Base-by-base conservation (phyloP, 208 protist genomes). In the Naegleria fowleri region DNA sequence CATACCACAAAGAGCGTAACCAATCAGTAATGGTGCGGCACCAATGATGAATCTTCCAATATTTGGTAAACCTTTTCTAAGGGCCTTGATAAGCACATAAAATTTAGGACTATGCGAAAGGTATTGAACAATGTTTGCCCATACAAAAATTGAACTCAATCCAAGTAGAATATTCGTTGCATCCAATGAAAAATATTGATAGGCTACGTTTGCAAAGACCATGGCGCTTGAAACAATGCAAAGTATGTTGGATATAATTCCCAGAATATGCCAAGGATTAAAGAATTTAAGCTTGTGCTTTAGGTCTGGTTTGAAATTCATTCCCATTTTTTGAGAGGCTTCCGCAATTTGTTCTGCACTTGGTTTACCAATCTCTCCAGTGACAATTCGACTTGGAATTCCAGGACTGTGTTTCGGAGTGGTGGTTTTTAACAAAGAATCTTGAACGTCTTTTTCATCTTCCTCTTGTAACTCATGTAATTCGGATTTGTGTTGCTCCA, bases 51-150 rank as follows among this genome's bases (percentile, higher is more conserved):
- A 90, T 40, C 88, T 0, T n/a, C 40, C 19, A 43, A 90, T 33
- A 84, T 90, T 90, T 33, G 41, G 41, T 6, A 59, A 7, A 85
- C 88, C 88, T 33, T 84, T 83, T 33, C 36, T 15, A 0, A 90
- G 15, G 19, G 86, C 13, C 52, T 75, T 58, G n/a, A 88, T 88
- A 0, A 88, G 25, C 38, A 88, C 52, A 9, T 88, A 88, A 38
- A 88, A 88, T n/a, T 88, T 88, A 39, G 85, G 85, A 39, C 29
- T 75, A 25, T 88, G 55, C 6, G 51, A 58, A 33, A 88, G n/a
- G 25, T 88, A 88, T 88, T 67, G 85, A 88, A 58, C 51, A 58
- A 88, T 75, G 39, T 88, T 88, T 25, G 55, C 16, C 85, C 85
- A 88, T 13, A 67, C 25, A 11, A 88, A 88, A 36, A 88, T 75